These are phyloP conservation scores for Lunularia cruciata DNA, from an alignment of 225 moss, liverwort and hornwort species.

Conservation along the genomic window DNA sequence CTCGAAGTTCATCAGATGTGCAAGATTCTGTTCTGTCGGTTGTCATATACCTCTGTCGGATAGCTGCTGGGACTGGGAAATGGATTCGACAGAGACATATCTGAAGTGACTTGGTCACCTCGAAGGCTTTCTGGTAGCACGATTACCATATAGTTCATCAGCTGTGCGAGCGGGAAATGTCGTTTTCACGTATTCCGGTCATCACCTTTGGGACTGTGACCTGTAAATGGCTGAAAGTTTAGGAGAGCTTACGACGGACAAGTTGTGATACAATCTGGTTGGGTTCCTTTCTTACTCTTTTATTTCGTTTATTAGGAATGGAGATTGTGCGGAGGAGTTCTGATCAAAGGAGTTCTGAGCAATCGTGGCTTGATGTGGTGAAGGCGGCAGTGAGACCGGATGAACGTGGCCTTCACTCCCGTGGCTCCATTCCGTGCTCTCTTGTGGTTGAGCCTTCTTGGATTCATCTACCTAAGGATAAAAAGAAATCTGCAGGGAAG, in stretches of 20 bases:
- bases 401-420: not conserved
- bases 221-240: constrained; percentile 24
- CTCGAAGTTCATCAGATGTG: constrained; percentile 47
- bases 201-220: constrained; percentile 5
- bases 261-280: no score
- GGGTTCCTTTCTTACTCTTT: not conserved
- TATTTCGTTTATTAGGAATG: constrained; percentile 21
- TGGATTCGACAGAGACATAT: not conserved
- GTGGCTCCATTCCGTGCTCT: not conserved
- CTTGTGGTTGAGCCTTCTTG: constrained; percentile 21
- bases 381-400: constrained; percentile 29
- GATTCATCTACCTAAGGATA: constrained; percentile 14
- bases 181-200: not conserved
- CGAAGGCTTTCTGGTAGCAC: not conserved
- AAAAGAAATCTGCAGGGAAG: not conserved
- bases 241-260: not conserved
- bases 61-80: not conserved
- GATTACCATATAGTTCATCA: constrained; percentile 2
- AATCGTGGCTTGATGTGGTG: constrained; percentile 40
- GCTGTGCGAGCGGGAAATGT: not conserved
- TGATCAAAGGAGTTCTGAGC: constrained; percentile 22
- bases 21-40: constrained; percentile 30
- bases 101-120: not conserved
- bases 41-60: not conserved
- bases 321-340: constrained; percentile 18